phyloP scores from a whole-genome alignment of 441 rosid species.

The Melastoma candidum region DNA sequence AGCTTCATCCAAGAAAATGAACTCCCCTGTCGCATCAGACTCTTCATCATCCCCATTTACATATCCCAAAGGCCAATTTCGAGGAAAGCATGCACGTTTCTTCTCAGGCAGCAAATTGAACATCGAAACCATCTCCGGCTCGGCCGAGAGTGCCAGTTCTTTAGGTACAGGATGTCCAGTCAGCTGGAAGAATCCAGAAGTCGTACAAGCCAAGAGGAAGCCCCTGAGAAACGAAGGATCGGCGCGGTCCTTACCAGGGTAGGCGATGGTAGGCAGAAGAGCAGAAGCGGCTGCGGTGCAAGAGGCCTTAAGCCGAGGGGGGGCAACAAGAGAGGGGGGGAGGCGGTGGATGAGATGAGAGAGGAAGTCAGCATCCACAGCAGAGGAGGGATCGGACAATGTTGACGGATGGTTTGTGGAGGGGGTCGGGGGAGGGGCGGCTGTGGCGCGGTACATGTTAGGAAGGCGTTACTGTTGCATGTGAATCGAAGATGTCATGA shows the following conservation, averaged over 20 bases:
- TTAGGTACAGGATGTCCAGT: constrained; percentile 26
- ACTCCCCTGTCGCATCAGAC: constrained; percentile 29
- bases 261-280: constrained; percentile 4
- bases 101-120: constrained; percentile 31
- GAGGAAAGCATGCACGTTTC: constrained; percentile 37
- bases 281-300: constrained; percentile 12
- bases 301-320: constrained; percentile 14
- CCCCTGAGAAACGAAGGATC: constrained; percentile 13
- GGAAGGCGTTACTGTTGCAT: constrained; percentile 27
- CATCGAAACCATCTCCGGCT: constrained; percentile 40
- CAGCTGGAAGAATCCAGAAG: constrained; percentile 54
- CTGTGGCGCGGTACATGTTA: constrained; percentile 33
- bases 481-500: constrained; percentile 38
- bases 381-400: constrained; percentile 10
- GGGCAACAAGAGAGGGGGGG: constrained; percentile 52
- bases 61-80: constrained; percentile 70
- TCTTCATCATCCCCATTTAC: constrained; percentile 29
- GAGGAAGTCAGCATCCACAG: constrained; percentile 39
- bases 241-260: background rate
- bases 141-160: constrained; percentile 48
- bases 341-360: constrained; percentile 60
- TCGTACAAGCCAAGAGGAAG: constrained; percentile 32
- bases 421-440: constrained; percentile 78
- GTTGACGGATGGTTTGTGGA: constrained; percentile 16
- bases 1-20: constrained; percentile 41